Base-by-base conservation (phyloP, 352 stramenopile species). In the Globisporangium splendens region DNA sequence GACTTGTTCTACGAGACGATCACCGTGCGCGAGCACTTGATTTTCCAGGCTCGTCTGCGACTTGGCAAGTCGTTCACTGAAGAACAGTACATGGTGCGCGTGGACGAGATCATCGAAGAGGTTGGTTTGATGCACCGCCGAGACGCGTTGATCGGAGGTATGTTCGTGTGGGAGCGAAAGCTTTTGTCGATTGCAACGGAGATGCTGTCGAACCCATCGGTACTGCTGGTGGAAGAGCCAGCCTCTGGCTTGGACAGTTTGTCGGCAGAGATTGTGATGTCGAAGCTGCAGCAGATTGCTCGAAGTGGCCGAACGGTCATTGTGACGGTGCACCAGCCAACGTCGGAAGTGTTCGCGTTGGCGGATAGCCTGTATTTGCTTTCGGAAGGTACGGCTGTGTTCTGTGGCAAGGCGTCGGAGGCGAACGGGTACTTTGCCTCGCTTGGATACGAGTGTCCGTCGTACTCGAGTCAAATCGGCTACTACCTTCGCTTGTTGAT, bases 1-100 rank as follows among this genome's bases (percentile, higher is more conserved):
- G 89, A 98, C 68, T 65, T 97, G 6, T 81, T 98, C 44, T 78
- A 96, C 46, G 50, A 63, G n/a, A 95, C 91, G 38, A 75, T 97
- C 22, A 98, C 91, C 0, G 89, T 97, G 1, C 74, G 87, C 51
- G 89, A 98, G 67, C 89, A 96, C 56, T 56, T 98, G 3, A 69
- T 78, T n/a, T 96, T 96, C 68, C 77, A 93, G 15, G 86, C 90
- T 0, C 67, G 75, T 48, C 69, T 98, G 0, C 73, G 86, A 10
- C 79, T 96, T 55, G 85, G 85, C 39, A 69, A 66, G 8, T 68
- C 54, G 8, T 58, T 57, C 38, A 63, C 74, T 0, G 22, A 59
- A 22, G 35, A 63, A 17, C 57, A 82, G 43, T 72, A 69, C 50
- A 50, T 61, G n/a, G 31, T 61, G 1, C 69, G 76, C 15, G 78